Evolutionary conservation across 805 yeast genomes (phyloP).

Genomic region (Saccharomycopsis oosterbeekiorum): DNA sequence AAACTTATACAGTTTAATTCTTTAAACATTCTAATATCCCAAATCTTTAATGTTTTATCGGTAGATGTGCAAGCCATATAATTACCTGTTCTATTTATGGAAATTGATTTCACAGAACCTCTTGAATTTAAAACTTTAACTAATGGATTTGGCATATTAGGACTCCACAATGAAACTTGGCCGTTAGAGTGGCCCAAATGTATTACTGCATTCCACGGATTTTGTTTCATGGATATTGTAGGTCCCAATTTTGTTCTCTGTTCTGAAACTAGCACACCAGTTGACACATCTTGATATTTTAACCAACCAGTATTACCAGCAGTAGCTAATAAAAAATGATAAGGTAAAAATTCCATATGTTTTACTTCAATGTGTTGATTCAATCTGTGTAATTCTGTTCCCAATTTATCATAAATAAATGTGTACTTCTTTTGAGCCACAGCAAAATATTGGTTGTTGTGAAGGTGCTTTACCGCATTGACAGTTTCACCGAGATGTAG

Average conservation of each 20-base stretch:
- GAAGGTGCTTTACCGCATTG: constrained; percentile 80
- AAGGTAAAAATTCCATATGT: constrained; percentile 78
- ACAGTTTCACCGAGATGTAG: constrained; percentile 81
- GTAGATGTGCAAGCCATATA: constrained; percentile 92
- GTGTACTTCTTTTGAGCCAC: constrained; percentile 95
- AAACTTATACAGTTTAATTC: constrained; percentile 49
- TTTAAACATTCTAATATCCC: constrained; percentile 85
- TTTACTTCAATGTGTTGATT: constrained; percentile 85
- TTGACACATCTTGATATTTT: constrained; percentile 90
- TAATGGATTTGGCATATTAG: constrained; percentile 74
- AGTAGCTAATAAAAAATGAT: constrained; percentile 78
- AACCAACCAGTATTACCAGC: constrained; percentile 86
- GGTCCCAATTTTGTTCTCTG: constrained; percentile 84
- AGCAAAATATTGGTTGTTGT: constrained; percentile 89
- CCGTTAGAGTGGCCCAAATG: constrained; percentile 93
- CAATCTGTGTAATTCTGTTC: constrained; percentile 84
- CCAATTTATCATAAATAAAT: constrained; percentile 83
- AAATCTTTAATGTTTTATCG: constrained; percentile 73
- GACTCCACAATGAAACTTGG: constrained; percentile 88
- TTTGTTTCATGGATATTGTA: constrained; percentile 76
- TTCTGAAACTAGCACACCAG: constrained; percentile 80
- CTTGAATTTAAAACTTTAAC: constrained; percentile 72
- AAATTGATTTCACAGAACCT: constrained; percentile 81
- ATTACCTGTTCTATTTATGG: constrained; percentile 83
- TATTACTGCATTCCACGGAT: constrained; percentile 92